Evolutionary conservation across 2,329 filamentous ascomycete genomes (phyloP), one percentile per base, ranked within the genome.

Genomic region (Lomentospora prolificans): DNA sequence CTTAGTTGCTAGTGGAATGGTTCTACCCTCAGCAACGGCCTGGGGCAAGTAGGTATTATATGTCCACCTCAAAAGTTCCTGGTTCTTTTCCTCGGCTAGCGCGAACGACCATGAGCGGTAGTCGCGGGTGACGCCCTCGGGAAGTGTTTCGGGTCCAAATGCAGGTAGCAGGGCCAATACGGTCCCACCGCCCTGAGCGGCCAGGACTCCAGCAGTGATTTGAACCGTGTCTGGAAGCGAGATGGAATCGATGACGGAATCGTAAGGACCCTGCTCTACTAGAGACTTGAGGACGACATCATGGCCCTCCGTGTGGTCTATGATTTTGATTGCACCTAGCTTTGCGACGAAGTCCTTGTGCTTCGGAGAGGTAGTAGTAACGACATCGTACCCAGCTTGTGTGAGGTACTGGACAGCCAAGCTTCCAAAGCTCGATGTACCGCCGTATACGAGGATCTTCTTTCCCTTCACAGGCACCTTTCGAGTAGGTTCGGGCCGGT

Each of bases 391-490:
- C 8, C 68, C 66, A 10, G 63, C 62, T 19, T 60, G 57, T 1
- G 54, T 56, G 14, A 62, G 62, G 53, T 62, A 64, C 54, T 67
- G 62, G 30, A 69, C 58, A 3, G 65, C 61, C n/a, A 62, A 53
- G 10, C 60, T 58, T 4, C 68, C 67, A 24, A 66, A 58, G 30
- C 60, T 63, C 8, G 64, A 64, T 6, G 62, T 63, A 3, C 67
- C 67, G 10, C 68, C 67, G 58, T 65, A 70, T 39, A 70, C 61
- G 4, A 71, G 56, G 7, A 70, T 57, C 24, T 64, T 69, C 60
- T 63, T 65, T 2, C 60, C 61, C 22, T 3, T 28, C 8, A 4
- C 41, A 4, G 53, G 46, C 31, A 19, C 31, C 2, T 62, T 52
- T 5, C 63, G 60, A n/a, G 41, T 57, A 2, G 36, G 36, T 1